These are phyloP conservation scores for Vitellaria paradoxa DNA, from an alignment of 179 eudicot species.

Conservation along the genomic window DNA sequence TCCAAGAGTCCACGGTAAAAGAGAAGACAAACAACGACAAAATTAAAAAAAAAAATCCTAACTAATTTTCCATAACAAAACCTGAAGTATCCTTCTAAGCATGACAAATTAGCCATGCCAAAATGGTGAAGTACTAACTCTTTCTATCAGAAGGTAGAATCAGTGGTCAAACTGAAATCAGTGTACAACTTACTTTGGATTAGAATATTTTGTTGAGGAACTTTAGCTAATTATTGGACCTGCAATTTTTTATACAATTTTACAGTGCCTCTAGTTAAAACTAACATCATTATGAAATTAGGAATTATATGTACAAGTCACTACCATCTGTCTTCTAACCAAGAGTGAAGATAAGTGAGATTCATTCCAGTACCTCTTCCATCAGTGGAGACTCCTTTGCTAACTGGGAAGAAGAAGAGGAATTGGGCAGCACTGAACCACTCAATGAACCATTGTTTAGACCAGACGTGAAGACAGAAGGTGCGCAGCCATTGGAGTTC, in stretches of 20 bases:
- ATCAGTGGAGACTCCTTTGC: slow-evolving; percentile 66
- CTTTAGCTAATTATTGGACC: slow-evolving; percentile 5
- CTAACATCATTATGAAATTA: too few relatives aligned
- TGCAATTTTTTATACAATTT: neutral
- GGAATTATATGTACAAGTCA: neutral
- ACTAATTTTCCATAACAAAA: neutral
- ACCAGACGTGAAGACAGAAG: slow-evolving; percentile 42
- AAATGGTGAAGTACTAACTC: neutral
- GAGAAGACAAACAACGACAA: neutral
- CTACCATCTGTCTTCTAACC: neutral
- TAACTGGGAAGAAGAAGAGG: slow-evolving; percentile 76
- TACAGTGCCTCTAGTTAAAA: neutral
- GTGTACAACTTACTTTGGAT: too few relatives aligned
- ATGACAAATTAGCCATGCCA: neutral
- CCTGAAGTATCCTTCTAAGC: neutral
- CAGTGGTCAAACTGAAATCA: neutral
- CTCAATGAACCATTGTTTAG: slow-evolving; percentile 43
- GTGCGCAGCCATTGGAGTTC: slow-evolving; percentile 54
- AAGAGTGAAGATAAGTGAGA: neutral
- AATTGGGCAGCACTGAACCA: slow-evolving; percentile 46
- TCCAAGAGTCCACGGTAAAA: neutral
- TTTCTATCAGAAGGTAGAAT: neutral
- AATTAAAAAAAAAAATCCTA: neutral
- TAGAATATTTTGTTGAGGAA: neutral
- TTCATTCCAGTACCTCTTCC: slow-evolving; percentile 63